A percentile compares a stretch with the other conserved stretches of the same genome.
These are phyloP conservation scores for Citrus reticulata DNA, from an alignment of 345 rosid genomes.

Conservation along the genomic window DNA sequence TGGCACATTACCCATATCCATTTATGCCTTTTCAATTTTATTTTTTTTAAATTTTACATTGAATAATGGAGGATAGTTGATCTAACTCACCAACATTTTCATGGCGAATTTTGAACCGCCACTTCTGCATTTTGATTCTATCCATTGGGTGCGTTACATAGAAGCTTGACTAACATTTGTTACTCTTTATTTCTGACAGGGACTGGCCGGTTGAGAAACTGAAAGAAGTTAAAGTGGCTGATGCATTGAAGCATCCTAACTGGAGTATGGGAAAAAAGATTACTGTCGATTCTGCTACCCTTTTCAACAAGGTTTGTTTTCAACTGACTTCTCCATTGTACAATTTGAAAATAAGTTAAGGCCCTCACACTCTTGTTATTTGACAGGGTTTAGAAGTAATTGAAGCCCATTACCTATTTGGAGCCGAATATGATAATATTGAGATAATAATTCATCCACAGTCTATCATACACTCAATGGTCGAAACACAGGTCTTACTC, in stretches of 20 bases:
- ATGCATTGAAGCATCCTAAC: slow-evolving; percentile 97
- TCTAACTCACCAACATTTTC: background rate
- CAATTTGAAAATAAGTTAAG: background rate
- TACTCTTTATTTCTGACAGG: slow-evolving; percentile 35
- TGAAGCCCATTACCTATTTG: slow-evolving; percentile 94
- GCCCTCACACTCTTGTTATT: background rate
- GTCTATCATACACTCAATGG: slow-evolving; percentile 90
- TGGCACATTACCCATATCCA: background rate
- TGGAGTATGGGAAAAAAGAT: slow-evolving; percentile 98
- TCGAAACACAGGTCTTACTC: slow-evolving; percentile 79
- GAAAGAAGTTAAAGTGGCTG: slow-evolving; percentile 89
- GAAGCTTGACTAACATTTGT: slow-evolving; percentile 11
- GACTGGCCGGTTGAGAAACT: slow-evolving; percentile 93
- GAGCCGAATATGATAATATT: slow-evolving; percentile 84
- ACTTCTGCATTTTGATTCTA: background rate
- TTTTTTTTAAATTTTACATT: background rate
- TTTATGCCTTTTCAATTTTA: background rate
- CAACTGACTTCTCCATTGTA: background rate
- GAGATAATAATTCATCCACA: slow-evolving; percentile 96
- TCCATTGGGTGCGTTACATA: background rate
- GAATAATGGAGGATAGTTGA: background rate
- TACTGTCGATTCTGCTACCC: slow-evolving; percentile 97
- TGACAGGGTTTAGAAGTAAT: slow-evolving; percentile 94
- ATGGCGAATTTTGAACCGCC: background rate
- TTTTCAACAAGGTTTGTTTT: slow-evolving; percentile 78